phyloP scores from a whole-genome alignment of 805 yeast genomes.

The Geotrichum ghanense region DNA sequence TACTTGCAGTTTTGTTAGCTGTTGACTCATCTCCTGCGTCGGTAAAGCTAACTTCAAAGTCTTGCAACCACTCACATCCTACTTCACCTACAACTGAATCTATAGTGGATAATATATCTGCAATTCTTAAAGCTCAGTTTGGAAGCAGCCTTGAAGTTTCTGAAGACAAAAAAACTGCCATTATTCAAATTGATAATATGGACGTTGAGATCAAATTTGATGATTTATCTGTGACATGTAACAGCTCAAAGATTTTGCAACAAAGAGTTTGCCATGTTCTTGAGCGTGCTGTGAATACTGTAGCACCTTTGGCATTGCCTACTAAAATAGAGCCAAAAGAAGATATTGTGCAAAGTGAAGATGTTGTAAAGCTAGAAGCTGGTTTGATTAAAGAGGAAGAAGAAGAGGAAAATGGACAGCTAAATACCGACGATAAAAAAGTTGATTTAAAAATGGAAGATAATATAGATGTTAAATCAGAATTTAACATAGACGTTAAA shows the following conservation, averaged over 20 bases:
- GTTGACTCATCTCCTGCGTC: constrained; percentile 94
- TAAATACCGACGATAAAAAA: too few relatives aligned
- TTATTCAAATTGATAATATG: constrained; percentile 60
- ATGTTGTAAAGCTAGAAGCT: too few relatives aligned
- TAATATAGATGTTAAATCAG: too few relatives aligned
- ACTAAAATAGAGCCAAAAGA: background rate
- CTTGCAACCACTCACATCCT: constrained; percentile 35
- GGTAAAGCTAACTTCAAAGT: constrained; percentile 67
- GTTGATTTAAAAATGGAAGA: too few relatives aligned
- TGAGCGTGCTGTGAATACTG: constrained; percentile 64
- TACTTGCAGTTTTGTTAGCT: constrained; percentile 78
- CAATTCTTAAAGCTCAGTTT: constrained; percentile 71
- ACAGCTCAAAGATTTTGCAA: constrained; percentile 54
- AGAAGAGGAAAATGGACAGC: too few relatives aligned
- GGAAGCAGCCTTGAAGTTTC: constrained; percentile 52
- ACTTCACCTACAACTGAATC: constrained; percentile 15
- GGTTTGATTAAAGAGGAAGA: too few relatives aligned
- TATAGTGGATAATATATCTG: constrained; percentile 39
- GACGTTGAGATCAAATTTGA: constrained; percentile 59
- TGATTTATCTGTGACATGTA: constrained; percentile 56
- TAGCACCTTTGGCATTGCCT: constrained; percentile 51
- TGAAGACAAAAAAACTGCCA: constrained; percentile 34
- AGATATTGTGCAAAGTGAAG: too few relatives aligned
- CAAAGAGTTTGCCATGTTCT: constrained; percentile 77
- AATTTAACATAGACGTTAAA: too few relatives aligned